Conservation (phyloP, 1,284 basidiomycete species). For the Mrakiaceae sp. region DNA sequence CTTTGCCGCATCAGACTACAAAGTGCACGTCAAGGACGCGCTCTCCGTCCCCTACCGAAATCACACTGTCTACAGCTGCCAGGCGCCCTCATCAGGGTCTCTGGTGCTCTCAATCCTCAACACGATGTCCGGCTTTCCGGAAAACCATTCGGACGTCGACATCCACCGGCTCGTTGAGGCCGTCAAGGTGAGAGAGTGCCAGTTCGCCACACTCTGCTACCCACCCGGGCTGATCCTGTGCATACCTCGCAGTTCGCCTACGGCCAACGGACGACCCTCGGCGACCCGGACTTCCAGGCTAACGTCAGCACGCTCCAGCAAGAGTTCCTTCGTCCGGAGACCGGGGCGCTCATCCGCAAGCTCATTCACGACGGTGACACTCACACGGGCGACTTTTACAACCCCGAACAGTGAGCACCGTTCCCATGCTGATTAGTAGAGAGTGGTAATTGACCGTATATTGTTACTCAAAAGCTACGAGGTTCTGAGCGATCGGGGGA, state of each 20-base stretch:
- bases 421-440: too few species aligned
- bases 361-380: slow-evolving; percentile 4
- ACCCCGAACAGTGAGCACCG: slow-evolving; percentile 7
- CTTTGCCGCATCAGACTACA: slow-evolving; percentile 22
- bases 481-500: slow-evolving; percentile 26
- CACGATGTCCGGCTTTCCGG: slow-evolving; percentile 9
- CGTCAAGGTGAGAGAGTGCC: slow-evolving; percentile 32
- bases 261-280: slow-evolving; percentile 34
- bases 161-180: slow-evolving; percentile 40
- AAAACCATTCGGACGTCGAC: slow-evolving; percentile 22
- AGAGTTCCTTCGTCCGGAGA: slow-evolving; percentile 23
- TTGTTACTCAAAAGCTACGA: slow-evolving; percentile 18
- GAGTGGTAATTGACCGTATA: neutral
- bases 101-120: slow-evolving; percentile 26
- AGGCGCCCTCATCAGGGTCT: slow-evolving; percentile 29
- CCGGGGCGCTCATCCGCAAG: slow-evolving; percentile 3
- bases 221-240: slow-evolving; percentile 23
- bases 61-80: slow-evolving; percentile 24
- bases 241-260: slow-evolving; percentile 31
- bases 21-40: slow-evolving; percentile 22
- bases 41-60: slow-evolving; percentile 23
- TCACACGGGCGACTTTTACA: slow-evolving; percentile 4
- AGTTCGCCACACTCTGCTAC: too few species aligned
- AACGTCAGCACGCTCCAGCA: slow-evolving; percentile 33
- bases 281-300: slow-evolving; percentile 32